phyloP scores from a whole-genome alignment of 2,329 filamentous ascomycete genomes.

The Fusarium sp. region DNA sequence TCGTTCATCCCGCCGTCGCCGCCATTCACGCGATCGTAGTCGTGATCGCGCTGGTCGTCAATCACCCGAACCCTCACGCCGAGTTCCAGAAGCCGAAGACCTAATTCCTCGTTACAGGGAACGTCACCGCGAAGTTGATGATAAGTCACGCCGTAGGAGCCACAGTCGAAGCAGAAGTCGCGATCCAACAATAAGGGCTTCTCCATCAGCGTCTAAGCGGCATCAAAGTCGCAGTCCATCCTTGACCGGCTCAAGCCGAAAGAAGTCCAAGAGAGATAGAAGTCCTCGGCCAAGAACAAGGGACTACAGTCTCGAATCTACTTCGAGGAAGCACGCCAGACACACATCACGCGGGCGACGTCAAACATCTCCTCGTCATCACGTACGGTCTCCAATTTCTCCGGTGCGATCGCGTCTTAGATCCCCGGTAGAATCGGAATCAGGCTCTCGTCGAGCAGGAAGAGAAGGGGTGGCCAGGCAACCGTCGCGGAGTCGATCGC shows the following conservation, averaged over 20 bases:
- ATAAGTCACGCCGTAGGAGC: conserved; percentile 49
- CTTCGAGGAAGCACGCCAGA: conserved; percentile 47
- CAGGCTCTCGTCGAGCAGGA: conserved; percentile 39
- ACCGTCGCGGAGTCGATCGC: conserved; percentile 43
- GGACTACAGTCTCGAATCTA: conserved; percentile 54
- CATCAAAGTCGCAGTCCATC: conserved; percentile 57
- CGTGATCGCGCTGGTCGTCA: conserved; percentile 48
- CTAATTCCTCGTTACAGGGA: conserved; percentile 54
- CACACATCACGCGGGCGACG: conserved; percentile 50
- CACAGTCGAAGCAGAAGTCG: conserved; percentile 50
- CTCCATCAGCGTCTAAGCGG: conserved; percentile 55
- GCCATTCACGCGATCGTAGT: conserved; percentile 53
- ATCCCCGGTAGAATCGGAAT: conserved; percentile 44
- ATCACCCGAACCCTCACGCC: conserved; percentile 44
- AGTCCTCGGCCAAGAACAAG: conserved; percentile 54
- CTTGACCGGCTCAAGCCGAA: conserved; percentile 51
- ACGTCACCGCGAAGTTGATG: conserved; percentile 47
- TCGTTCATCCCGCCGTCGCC: conserved; percentile 51
- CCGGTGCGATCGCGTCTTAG: conserved; percentile 43
- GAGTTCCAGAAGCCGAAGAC: conserved; percentile 49
- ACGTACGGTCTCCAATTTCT: conserved; percentile 46
- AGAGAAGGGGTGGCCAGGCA: conserved; percentile 42
- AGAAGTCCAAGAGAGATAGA: conserved; percentile 53
- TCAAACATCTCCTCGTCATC: conserved; percentile 48
- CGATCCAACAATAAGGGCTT: conserved; percentile 45